Percentiles rank a stretch among this genome's conserved stretches.
Evolutionary conservation across 2,329 filamentous ascomycete species (phyloP).

Genomic region (Nigrograna mackinnonii): DNA sequence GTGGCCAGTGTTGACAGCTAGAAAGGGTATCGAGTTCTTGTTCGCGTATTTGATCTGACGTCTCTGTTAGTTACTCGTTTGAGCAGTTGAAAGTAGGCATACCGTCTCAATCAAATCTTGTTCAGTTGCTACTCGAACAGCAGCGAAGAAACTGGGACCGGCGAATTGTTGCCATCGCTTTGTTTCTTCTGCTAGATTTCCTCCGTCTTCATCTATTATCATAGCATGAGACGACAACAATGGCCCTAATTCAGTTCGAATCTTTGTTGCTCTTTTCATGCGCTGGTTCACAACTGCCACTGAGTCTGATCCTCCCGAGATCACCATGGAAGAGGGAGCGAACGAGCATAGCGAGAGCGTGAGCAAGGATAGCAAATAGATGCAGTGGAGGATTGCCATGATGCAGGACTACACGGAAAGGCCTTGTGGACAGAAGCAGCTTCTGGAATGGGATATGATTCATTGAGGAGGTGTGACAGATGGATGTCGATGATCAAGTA

Average conservation of each 20-base stretch:
- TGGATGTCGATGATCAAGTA: too few species aligned
- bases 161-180: constrained; percentile 1
- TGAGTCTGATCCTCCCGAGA: too few species aligned
- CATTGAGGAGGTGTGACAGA: too few species aligned
- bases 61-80: neutral
- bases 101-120: neutral
- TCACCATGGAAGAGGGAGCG: neutral
- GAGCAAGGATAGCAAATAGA: too few species aligned
- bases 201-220: neutral
- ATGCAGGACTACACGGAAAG: too few species aligned
- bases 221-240: neutral
- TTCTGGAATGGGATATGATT: neutral
- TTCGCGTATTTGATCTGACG: constrained; percentile 1
- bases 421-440: too few species aligned
- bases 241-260: constrained; percentile 1
- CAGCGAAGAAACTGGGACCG: neutral
- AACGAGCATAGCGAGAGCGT: neutral
- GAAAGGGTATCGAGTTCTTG: constrained; percentile 1
- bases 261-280: too few species aligned
- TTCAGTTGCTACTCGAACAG: neutral
- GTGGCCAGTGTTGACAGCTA: neutral
- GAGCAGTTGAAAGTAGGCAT: neutral
- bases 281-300: too few species aligned
- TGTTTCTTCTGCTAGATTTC: neutral
- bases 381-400: neutral